Evolutionary conservation across 352 stramenopile species (phyloP).

Genomic region (Phytophthora macrochlamydospora): DNA sequence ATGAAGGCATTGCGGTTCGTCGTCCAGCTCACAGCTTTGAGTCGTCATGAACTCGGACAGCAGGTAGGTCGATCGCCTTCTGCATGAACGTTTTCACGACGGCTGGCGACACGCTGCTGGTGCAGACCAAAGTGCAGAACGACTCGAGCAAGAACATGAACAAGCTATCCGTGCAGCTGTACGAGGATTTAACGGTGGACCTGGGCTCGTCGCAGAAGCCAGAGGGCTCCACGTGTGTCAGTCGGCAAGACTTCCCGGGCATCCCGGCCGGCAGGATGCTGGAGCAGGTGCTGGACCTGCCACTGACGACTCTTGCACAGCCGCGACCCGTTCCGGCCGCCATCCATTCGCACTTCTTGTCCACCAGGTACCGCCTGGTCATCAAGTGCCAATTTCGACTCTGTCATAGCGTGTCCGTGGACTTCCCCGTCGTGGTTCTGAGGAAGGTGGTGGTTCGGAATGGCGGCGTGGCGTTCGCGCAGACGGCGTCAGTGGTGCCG

Average conservation of each 20-base stretch:
- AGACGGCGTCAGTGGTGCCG: slow-evolving; percentile 15
- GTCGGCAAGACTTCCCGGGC: slow-evolving; percentile 34
- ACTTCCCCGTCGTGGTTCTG: slow-evolving; percentile 35
- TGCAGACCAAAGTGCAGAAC: slow-evolving; percentile 34
- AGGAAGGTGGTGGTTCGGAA: slow-evolving; percentile 17
- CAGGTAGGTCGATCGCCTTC: no score
- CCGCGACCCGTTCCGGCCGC: slow-evolving; percentile 23
- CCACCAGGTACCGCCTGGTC: slow-evolving; percentile 37
- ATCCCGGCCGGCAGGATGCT: slow-evolving; percentile 27
- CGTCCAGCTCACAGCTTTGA: no score
- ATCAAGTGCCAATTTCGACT: slow-evolving; percentile 44
- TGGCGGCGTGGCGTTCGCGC: slow-evolving; percentile 6
- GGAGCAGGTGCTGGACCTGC: slow-evolving; percentile 36
- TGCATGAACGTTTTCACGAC: no score
- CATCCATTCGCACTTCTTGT: slow-evolving; percentile 33
- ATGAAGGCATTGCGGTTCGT: no score
- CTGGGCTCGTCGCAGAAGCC: slow-evolving; percentile 23
- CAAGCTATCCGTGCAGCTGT: slow-evolving; percentile 36
- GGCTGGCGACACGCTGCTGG: slow-evolving; percentile 30
- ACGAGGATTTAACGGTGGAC: slow-evolving; percentile 32
- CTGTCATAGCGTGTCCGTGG: slow-evolving; percentile 33
- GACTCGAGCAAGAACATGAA: slow-evolving; percentile 37
- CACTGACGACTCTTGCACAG: slow-evolving; percentile 25
- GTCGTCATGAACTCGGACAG: no score
- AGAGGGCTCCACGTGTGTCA: slow-evolving; percentile 30